A percentile compares a stretch with the other conserved stretches of the same genome.
These are phyloP conservation scores for Serendipita vermifera DNA, from an alignment of 768 basidiomycete species.

Conservation along the genomic window DNA sequence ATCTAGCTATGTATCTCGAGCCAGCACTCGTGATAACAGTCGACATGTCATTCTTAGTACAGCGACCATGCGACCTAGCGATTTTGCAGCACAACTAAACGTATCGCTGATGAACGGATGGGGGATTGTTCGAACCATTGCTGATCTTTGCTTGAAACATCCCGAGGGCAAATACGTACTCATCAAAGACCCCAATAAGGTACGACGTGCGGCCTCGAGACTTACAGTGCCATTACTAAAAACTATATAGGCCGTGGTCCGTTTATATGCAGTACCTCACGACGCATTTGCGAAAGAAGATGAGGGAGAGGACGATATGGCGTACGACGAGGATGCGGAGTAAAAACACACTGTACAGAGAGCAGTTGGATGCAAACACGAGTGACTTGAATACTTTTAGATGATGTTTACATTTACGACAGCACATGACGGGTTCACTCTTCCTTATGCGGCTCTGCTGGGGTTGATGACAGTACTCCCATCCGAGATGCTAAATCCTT, in stretches of 20 bases:
- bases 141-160: slow-evolving; percentile 90
- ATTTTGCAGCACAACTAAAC: slow-evolving; percentile 91
- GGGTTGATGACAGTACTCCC: too few species aligned
- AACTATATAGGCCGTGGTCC: slow-evolving; percentile 66
- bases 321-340: slow-evolving; percentile 29
- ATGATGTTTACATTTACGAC: too few species aligned
- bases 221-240: slow-evolving; percentile 13
- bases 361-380: too few species aligned
- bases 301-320: slow-evolving; percentile 39
- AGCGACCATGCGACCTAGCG: slow-evolving; percentile 83
- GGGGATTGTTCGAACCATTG: slow-evolving; percentile 94
- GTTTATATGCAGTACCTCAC: slow-evolving; percentile 83
- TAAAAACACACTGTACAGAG: too few species aligned
- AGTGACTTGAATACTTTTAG: too few species aligned
- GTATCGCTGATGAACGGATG: slow-evolving; percentile 92
- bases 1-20: slow-evolving; percentile 83
- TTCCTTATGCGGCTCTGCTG: too few species aligned
- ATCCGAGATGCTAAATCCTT: background rate
- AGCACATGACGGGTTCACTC: too few species aligned
- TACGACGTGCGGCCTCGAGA: slow-evolving; percentile 26
- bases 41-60: slow-evolving; percentile 94
- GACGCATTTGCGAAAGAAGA: slow-evolving; percentile 76
- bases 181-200: slow-evolving; percentile 96
- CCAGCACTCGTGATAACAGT: slow-evolving; percentile 84
- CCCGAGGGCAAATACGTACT: slow-evolving; percentile 97